A percentile compares a stretch with the other conserved stretches of the same genome.
phyloP scores from a whole-genome alignment of 176 grass and related monocot genomes.

The Oryza glumipatula region DNA sequence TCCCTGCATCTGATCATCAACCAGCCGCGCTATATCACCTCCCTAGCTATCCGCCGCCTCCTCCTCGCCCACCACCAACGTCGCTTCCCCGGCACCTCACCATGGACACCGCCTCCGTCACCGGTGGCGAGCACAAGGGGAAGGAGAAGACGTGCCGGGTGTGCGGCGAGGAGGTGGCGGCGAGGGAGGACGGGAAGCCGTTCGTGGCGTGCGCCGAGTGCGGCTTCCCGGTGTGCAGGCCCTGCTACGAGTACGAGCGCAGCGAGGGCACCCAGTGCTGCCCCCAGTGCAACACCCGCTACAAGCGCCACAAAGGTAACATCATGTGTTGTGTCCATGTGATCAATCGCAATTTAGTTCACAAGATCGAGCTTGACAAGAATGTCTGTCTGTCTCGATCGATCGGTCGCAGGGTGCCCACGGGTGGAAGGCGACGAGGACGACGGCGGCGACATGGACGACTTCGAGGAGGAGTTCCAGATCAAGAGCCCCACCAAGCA shows the following conservation, averaged over 20 bases:
- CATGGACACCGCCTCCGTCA: conserved; percentile 70
- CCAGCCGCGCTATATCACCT: conserved; percentile 53
- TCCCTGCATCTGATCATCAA: neutral
- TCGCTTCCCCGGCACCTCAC: conserved; percentile 40
- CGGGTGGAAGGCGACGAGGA: conserved; percentile 80
- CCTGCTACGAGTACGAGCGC: conserved; percentile 91
- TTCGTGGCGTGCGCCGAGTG: conserved; percentile 92
- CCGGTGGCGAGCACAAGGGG: conserved; percentile 54
- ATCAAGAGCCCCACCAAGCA: conserved; percentile 64
- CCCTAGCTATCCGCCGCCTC: neutral
- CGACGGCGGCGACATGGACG: conserved; percentile 71
- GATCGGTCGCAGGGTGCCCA: conserved; percentile 45
- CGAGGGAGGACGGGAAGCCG: conserved; percentile 56
- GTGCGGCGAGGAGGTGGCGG: conserved; percentile 71
- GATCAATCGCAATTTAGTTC: neutral
- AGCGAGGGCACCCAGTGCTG: conserved; percentile 72
- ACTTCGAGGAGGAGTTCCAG: conserved; percentile 80
- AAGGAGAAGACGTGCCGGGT: conserved; percentile 75
- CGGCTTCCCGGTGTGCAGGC: conserved; percentile 80
- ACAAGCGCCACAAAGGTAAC: conserved; percentile 88
- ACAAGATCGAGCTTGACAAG: neutral
- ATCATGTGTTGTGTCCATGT: too few species aligned
- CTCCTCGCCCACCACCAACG: conserved; percentile 27
- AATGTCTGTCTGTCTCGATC: neutral
- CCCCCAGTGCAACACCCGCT: conserved; percentile 92